phyloP scores from a whole-genome alignment of 2,329 filamentous ascomycete species.

The Botrytis pseudocinerea region DNA sequence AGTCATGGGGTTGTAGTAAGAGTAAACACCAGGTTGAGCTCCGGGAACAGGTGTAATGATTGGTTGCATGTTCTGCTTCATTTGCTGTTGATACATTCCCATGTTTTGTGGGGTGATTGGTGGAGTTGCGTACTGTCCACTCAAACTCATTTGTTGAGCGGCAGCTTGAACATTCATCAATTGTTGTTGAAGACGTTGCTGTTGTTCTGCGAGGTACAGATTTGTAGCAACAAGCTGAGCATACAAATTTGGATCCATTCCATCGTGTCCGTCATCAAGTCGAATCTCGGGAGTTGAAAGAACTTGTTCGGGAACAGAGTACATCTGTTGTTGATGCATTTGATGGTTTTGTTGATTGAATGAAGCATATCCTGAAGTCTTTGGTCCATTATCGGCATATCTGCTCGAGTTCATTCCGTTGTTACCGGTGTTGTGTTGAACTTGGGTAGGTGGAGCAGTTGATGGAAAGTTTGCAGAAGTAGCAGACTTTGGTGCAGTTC shows the following conservation, averaged over 20 bases:
- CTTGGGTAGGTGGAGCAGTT: conserved; percentile 60
- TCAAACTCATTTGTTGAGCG: conserved; percentile 78
- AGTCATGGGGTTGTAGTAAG: conserved; percentile 82
- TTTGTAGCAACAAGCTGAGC: conserved; percentile 90
- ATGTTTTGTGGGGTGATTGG: conserved; percentile 53
- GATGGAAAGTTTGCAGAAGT: conserved; percentile 70
- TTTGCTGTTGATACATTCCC: conserved; percentile 52
- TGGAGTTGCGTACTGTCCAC: conserved; percentile 55
- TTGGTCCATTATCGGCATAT: conserved; percentile 41
- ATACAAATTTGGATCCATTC: conserved; percentile 83
- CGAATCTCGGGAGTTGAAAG: conserved; percentile 80
- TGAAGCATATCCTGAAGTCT: conserved; percentile 37
- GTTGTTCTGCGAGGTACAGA: conserved; percentile 88
- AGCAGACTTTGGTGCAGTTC: conserved; percentile 88
- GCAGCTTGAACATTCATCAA: conserved; percentile 80
- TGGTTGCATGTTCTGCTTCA: conserved; percentile 45
- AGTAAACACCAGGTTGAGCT: conserved; percentile 73
- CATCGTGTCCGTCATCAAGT: conserved; percentile 67
- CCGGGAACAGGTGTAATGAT: conserved; percentile 53
- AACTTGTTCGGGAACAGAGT: conserved; percentile 79
- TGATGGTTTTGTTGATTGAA: conserved; percentile 43
- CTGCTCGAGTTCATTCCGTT: conserved; percentile 37
- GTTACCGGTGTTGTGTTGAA: conserved; percentile 39
- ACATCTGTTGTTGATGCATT: conserved; percentile 56
- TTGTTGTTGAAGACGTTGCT: conserved; percentile 93